Conservation (phyloP, 2,329 filamentous ascomycete genomes). For the Coniosporium tulheliwenetii region DNA sequence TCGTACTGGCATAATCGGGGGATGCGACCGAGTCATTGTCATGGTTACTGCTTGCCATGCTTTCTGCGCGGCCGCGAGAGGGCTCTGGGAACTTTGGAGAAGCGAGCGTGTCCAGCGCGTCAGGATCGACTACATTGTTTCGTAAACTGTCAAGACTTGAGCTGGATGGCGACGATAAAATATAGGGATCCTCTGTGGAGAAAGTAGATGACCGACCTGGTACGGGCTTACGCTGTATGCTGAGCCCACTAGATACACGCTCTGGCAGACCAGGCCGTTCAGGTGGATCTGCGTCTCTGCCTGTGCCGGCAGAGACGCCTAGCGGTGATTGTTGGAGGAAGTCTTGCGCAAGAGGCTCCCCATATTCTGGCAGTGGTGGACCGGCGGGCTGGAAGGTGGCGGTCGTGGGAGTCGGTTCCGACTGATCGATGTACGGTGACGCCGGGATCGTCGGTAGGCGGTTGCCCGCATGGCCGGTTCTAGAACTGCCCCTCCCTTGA, state of each 20-base stretch:
- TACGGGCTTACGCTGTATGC: slow-evolving; percentile 21
- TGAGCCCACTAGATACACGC: background rate
- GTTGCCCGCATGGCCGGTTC: slow-evolving; percentile 13
- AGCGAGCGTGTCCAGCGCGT: slow-evolving; percentile 24
- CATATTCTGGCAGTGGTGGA: slow-evolving; percentile 20
- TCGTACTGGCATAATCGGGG: slow-evolving; percentile 65
- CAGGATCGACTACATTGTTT: slow-evolving; percentile 27
- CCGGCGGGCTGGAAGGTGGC: slow-evolving; percentile 14
- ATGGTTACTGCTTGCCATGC: slow-evolving; percentile 31
- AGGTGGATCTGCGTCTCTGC: no score
- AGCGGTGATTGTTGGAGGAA: slow-evolving; percentile 2
- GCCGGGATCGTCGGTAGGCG: slow-evolving; percentile 30
- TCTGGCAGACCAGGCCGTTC: no score
- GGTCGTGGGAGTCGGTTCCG: slow-evolving; percentile 15
- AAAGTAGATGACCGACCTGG: slow-evolving; percentile 13
- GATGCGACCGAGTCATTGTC: slow-evolving; percentile 48
- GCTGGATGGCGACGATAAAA: slow-evolving; percentile 5
- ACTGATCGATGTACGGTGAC: slow-evolving; percentile 24
- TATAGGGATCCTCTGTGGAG: no score
- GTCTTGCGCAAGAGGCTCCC: slow-evolving; percentile 10
- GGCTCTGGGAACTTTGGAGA: slow-evolving; percentile 10
- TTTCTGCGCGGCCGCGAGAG: slow-evolving; percentile 3
- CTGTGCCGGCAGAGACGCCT: no score
- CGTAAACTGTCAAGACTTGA: slow-evolving; percentile 27
- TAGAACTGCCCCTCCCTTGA: slow-evolving; percentile 23